Percentiles rank a stretch among this genome's conserved stretches.
Conservation (phyloP, 1,139 yeast genomes). For the Starmera stellimalicola region DNA sequence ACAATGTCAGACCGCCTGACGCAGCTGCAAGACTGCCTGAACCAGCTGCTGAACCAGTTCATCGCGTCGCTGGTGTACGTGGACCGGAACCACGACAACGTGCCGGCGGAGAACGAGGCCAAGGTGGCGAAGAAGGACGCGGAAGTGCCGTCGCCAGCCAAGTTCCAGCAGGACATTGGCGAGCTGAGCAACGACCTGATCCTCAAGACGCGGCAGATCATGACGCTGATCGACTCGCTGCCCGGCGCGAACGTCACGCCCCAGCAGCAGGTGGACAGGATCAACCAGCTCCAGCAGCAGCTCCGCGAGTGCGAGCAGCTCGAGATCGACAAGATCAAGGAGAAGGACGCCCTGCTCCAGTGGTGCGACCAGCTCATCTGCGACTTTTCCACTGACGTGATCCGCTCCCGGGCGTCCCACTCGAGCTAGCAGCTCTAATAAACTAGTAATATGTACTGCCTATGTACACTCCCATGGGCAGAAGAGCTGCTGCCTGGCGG, state of each 20-base stretch:
- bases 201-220: conserved; percentile 76
- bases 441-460: too few species aligned
- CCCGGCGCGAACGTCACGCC: conserved; percentile 92
- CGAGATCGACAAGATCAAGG: conserved; percentile 46
- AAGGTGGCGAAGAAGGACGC: conserved; percentile 24
- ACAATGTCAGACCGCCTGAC: conserved; percentile 78
- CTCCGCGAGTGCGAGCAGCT: conserved; percentile 52
- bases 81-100: conserved; percentile 59
- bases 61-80: conserved; percentile 85
- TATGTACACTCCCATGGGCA: too few species aligned
- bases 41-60: conserved; percentile 86
- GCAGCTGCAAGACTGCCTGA: conserved; percentile 85
- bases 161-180: conserved; percentile 29
- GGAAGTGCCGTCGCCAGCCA: conserved; percentile 17
- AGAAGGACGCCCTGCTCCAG: conserved; percentile 55
- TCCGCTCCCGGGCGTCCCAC: too few species aligned
- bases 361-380: conserved; percentile 62
- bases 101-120: conserved; percentile 39
- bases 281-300: conserved; percentile 55
- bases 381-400: conserved; percentile 13
- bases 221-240: conserved; percentile 74
- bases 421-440: too few species aligned
- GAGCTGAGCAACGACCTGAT: conserved; percentile 80
- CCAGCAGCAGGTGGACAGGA: conserved; percentile 56
- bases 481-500: too few species aligned